A percentile compares a stretch with the other conserved stretches of the same genome.
Evolutionary conservation across 2,329 filamentous ascomycete genomes (phyloP).

Genomic region (Pseudogymnoascus sp.): DNA sequence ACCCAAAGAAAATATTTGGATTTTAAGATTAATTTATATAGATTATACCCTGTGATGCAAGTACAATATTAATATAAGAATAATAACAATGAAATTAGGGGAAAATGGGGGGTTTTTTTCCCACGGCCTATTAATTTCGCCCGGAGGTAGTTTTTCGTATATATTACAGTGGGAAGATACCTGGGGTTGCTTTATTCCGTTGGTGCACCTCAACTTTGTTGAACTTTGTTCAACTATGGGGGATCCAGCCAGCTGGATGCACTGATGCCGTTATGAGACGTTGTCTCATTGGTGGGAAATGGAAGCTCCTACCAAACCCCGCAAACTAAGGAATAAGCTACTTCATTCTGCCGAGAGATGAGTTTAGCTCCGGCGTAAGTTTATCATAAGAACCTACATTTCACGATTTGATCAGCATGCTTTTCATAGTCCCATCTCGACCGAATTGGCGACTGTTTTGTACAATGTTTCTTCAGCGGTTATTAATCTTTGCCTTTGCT

Average conservation of each 20-base stretch:
- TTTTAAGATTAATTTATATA: neutral
- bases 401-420: neutral
- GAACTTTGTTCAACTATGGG: neutral
- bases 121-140: too few relatives aligned
- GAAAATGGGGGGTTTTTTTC: too few relatives aligned
- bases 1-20: neutral
- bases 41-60: neutral
- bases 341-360: neutral
- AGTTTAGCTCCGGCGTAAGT: neutral
- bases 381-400: neutral
- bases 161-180: neutral
- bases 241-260: neutral
- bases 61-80: neutral
- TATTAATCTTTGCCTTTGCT: neutral
- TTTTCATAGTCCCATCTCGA: neutral
- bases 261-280: neutral
- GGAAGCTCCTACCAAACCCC: neutral
- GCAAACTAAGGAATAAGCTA: neutral
- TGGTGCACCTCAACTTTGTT: too few relatives aligned
- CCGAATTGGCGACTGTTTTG: neutral
- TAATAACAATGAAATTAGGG: neutral
- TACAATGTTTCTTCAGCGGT: neutral
- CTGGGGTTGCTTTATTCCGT: neutral
- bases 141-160: neutral
- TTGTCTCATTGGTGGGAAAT: slow-evolving; percentile 9